A percentile compares a stretch with the other conserved stretches of the same genome.
phyloP scores from a whole-genome alignment of 2,329 filamentous ascomycete species.

The Trichoderma endophyticum region DNA sequence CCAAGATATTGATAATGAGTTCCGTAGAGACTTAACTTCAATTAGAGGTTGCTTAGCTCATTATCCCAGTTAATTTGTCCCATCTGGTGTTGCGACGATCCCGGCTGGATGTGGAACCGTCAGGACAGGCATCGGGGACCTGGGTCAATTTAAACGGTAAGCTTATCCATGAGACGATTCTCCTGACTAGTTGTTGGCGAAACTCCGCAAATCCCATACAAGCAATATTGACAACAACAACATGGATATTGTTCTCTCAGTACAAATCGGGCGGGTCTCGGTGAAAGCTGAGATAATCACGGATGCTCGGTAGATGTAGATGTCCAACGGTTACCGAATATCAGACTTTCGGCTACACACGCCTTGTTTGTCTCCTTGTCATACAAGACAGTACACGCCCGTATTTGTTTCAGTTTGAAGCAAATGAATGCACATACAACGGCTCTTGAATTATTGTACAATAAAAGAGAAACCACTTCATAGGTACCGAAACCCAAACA shows the following conservation, averaged over 20 bases:
- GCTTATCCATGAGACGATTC: background rate
- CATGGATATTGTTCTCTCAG: background rate
- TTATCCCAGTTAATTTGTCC: background rate
- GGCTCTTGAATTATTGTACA: too few species aligned
- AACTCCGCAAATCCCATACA: background rate
- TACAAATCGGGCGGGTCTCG: background rate
- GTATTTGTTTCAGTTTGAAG: background rate
- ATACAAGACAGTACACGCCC: background rate
- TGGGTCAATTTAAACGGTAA: background rate
- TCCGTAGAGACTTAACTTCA: background rate
- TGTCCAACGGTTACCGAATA: background rate
- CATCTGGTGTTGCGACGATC: background rate
- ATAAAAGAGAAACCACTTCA: rapidly evolving
- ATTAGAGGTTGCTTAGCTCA: background rate
- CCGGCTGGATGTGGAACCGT: background rate
- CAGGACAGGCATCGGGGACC: background rate
- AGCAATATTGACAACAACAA: background rate
- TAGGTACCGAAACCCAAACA: background rate
- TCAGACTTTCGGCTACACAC: background rate
- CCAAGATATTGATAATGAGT: background rate
- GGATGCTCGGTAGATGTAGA: background rate
- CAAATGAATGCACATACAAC: background rate
- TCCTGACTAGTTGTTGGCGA: background rate
- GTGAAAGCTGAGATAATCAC: background rate
- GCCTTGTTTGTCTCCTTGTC: background rate